A percentile compares a stretch with the other conserved stretches of the same genome.
Evolutionary conservation across 805 yeast species (phyloP).

Genomic region (Alloascoidea africana): DNA sequence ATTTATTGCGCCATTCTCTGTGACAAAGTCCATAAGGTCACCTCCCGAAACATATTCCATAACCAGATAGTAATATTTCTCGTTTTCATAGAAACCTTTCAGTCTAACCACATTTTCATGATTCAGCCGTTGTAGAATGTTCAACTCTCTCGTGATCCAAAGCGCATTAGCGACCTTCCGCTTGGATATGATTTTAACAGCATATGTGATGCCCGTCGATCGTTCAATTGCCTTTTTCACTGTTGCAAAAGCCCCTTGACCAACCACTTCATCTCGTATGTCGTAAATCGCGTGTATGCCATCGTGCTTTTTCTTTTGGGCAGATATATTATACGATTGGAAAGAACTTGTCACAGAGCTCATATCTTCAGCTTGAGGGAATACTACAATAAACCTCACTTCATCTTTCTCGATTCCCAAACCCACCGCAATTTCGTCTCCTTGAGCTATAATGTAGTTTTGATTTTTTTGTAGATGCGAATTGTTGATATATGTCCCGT

Average conservation of each 20-base stretch:
- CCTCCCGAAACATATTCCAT: constrained; percentile 97
- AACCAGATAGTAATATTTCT: constrained; percentile 65
- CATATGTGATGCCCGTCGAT: constrained; percentile 70
- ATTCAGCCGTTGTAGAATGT: constrained; percentile 57
- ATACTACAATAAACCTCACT: constrained; percentile 29
- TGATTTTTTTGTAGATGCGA: constrained; percentile 57
- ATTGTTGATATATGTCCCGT: constrained; percentile 83
- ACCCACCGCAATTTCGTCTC: constrained; percentile 89
- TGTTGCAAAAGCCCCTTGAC: constrained; percentile 97
- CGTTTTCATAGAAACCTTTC: constrained; percentile 76
- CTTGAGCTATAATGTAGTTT: constrained; percentile 73
- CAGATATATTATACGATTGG: neutral
- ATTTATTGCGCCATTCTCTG: constrained; percentile 81
- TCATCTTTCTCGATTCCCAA: constrained; percentile 67
- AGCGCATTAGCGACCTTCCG: constrained; percentile 61
- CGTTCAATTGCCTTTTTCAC: constrained; percentile 87
- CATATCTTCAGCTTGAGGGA: constrained; percentile 21
- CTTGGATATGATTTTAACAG: constrained; percentile 81
- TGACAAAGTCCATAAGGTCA: constrained; percentile 94
- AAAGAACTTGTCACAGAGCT: constrained; percentile 10
- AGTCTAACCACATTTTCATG: constrained; percentile 79
- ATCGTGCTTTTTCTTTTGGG: constrained; percentile 16
- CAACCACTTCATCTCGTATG: constrained; percentile 72
- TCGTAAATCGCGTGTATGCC: constrained; percentile 63
- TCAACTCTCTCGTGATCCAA: constrained; percentile 79